These are phyloP conservation scores for Lachancea cidri DNA, from an alignment of 805 yeast genomes.

Conservation along the genomic window DNA sequence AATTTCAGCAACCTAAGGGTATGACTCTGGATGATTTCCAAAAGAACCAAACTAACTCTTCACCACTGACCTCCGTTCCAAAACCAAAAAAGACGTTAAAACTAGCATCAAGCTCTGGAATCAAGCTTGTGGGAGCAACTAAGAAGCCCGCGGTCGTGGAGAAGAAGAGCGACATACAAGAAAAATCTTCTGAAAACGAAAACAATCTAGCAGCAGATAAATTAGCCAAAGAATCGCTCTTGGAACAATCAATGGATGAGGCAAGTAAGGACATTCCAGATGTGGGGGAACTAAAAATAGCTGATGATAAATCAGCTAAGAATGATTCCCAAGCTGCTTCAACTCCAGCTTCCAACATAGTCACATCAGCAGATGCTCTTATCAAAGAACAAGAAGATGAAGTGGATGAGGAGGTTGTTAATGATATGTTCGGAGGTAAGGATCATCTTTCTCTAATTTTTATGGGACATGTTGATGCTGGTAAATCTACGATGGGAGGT, in stretches of 20 bases:
- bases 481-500: constrained; percentile 99
- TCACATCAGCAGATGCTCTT: constrained; percentile 44
- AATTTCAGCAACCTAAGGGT: constrained; percentile 37
- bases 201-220: constrained; percentile 14
- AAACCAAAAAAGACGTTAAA: constrained; percentile 66
- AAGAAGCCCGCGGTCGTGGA: constrained; percentile 32
- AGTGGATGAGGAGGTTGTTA: constrained; percentile 81
- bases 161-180: constrained; percentile 29
- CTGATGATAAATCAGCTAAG: constrained; percentile 29
- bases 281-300: constrained; percentile 27
- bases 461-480: constrained; percentile 99
- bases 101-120: constrained; percentile 58
- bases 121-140: constrained; percentile 53
- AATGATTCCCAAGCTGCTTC: constrained; percentile 21
- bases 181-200: constrained; percentile 19
- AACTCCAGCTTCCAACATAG: constrained; percentile 21
- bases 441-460: constrained; percentile 95
- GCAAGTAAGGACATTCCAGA: constrained; percentile 24
- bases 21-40: constrained; percentile 82
- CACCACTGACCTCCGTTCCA: constrained; percentile 34
- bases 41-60: constrained; percentile 49
- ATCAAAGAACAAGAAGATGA: constrained; percentile 71
- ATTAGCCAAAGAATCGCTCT: too few relatives aligned
- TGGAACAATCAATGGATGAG: too few relatives aligned
- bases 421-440: constrained; percentile 93